Base-by-base conservation (phyloP, 2,329 filamentous ascomycete species). In the Pseudocercospora macadamiae region DNA sequence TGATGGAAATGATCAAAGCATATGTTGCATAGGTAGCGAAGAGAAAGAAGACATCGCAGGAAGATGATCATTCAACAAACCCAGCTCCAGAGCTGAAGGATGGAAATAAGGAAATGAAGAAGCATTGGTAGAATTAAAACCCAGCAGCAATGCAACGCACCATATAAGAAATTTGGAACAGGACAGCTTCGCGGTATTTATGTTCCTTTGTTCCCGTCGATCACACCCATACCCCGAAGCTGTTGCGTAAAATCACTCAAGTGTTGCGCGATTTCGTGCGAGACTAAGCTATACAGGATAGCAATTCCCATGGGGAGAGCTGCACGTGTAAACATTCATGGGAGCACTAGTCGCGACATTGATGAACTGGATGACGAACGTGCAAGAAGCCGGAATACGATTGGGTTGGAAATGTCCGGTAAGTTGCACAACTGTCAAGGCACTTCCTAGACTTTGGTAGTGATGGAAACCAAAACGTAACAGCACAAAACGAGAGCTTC, bases 241-340 rank as follows among this genome's bases (percentile, higher is more conserved):
- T 32, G 19, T 49, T 49, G 47, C 47, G 47, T 34, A 49, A 49
- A 39, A 49, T 49, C 28, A 18, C 47, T 49, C 47, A 49, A 19
- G n/a, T 32, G 26, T 49, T 49, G 47, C 47, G 47, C 47, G 47
- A 49, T 49, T 49, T 49, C n/a, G n/a, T n/a, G n/a, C n/a, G n/a
- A n/a, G n/a, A n/a, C n/a, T 47, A 5, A 45, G 16, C 3, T 26
- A 8, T 37, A 4, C 4, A 16, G 32, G 32, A 12, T 36, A 36
- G 16, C 8, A 14, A n/a, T 36, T 14, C 32, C 10, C 36, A 37
- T 44, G 39, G 39, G 19, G 39, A 44, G 23, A 45, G 36, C 36
- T 42, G n/a, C 37, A 42, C 37, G 37, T 42, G 37, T 21, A 9
- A n/a, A 9, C 16, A 18, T 18, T 19, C 36, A 21, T 4, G 21